Evolutionary conservation across 129 eudicot genomes (phyloP).

Genomic region (Tagetes erecta): DNA sequence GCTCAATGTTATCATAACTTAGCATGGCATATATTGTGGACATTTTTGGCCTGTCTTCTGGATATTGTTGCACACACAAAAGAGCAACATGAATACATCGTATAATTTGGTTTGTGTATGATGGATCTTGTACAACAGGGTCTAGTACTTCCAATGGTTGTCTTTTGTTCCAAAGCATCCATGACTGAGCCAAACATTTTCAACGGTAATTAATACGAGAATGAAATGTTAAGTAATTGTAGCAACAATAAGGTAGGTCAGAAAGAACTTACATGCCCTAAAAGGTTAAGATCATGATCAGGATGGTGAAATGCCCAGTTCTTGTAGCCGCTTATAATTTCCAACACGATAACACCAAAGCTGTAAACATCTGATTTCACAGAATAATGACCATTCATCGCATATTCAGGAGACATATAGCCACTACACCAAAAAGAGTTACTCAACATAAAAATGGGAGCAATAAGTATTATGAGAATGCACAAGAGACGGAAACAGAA

Average conservation of each 20-base stretch:
- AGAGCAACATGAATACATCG: slow-evolving; percentile 54
- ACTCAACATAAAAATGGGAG: not conserved
- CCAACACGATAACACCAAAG: slow-evolving; percentile 57
- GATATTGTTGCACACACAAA: slow-evolving; percentile 52
- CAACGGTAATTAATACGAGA: not conserved
- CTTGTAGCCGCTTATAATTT: slow-evolving; percentile 50
- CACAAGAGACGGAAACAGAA: too few relatives aligned
- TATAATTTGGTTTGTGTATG: slow-evolving; percentile 24
- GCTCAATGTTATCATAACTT: slow-evolving; percentile 27
- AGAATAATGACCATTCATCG: slow-evolving; percentile 51
- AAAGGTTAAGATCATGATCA: slow-evolving; percentile 40
- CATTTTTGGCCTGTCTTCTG: slow-evolving; percentile 55
- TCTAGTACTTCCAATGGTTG: slow-evolving; percentile 42
- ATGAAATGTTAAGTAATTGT: too few relatives aligned
- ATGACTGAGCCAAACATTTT: slow-evolving; percentile 31
- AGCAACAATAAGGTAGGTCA: too few relatives aligned
- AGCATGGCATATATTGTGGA: slow-evolving; percentile 43
- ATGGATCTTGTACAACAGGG: slow-evolving; percentile 31
- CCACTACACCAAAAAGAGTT: slow-evolving; percentile 43
- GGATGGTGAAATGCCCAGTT: slow-evolving; percentile 45
- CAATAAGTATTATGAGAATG: not conserved
- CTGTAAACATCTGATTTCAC: slow-evolving; percentile 64
- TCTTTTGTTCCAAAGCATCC: slow-evolving; percentile 53
- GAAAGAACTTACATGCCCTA: slow-evolving; percentile 47
- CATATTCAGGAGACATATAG: slow-evolving; percentile 76